phyloP scores from a whole-genome alignment of 2,329 filamentous ascomycete genomes.

The Penicillium sp. region DNA sequence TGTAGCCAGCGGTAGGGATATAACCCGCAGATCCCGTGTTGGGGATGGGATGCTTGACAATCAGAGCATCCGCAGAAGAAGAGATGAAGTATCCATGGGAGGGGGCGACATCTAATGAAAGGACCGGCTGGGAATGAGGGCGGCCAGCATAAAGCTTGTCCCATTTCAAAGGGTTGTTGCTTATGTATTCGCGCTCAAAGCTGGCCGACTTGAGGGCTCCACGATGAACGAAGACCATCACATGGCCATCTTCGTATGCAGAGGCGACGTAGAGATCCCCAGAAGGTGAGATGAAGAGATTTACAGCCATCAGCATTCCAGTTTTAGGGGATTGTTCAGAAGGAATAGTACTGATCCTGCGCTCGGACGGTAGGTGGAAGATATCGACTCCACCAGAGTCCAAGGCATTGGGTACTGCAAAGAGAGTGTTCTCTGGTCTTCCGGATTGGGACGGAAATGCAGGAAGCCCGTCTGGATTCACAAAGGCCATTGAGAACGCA shows the following conservation, averaged over 20 bases:
- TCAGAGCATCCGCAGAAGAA: conserved; percentile 68
- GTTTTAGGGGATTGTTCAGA: conserved; percentile 39
- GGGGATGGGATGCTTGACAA: conserved; percentile 66
- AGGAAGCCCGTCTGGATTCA: conserved; percentile 14
- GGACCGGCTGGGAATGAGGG: conserved; percentile 67
- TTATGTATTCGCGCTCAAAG: conserved; percentile 12
- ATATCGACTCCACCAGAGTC: conserved; percentile 72
- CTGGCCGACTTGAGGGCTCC: conserved; percentile 31
- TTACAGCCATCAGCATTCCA: conserved; percentile 79
- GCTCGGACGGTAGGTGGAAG: conserved; percentile 68
- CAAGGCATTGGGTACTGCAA: conserved; percentile 73
- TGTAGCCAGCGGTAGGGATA: conserved; percentile 9
- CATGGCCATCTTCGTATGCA: conserved; percentile 78
- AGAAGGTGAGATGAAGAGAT: conserved; percentile 46
- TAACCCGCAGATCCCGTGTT: conserved; percentile 1
- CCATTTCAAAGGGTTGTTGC: conserved; percentile 38
- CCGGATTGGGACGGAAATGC: conserved; percentile 12
- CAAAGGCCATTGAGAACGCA: conserved; percentile 39
- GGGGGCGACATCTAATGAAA: conserved; percentile 58
- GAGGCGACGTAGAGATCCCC: conserved; percentile 55
- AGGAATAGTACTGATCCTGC: conserved; percentile 54
- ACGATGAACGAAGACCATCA: conserved; percentile 54
- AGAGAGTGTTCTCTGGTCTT: conserved; percentile 42
- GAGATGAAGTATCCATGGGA: conserved; percentile 58
- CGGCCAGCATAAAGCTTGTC: conserved; percentile 54